Percentiles rank a stretch among this genome's conserved stretches.
These are phyloP conservation scores for Vitis cinerea DNA, from an alignment of 164 flowering plant species.

Conservation along the genomic window DNA sequence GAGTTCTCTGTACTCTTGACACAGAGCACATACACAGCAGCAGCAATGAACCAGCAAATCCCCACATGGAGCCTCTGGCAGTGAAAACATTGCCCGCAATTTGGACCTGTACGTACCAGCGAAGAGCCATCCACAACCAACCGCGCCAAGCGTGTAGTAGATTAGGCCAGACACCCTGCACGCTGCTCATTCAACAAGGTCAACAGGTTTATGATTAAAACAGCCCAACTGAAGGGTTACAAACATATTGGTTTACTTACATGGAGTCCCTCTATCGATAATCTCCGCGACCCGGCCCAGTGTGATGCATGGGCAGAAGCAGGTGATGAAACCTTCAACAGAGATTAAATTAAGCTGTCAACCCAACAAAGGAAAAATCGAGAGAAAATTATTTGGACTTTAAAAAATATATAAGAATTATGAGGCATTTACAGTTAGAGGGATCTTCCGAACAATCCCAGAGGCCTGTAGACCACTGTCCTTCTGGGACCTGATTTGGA, in stretches of 20 bases:
- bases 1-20: slow-evolving; percentile 17
- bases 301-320: slow-evolving; percentile 5
- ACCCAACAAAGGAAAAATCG: neutral
- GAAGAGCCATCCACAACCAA: neutral
- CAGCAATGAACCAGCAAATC: slow-evolving; percentile 19
- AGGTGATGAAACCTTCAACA: slow-evolving; percentile 5
- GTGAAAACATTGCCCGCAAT: slow-evolving; percentile 9
- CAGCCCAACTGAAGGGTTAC: too few relatives aligned
- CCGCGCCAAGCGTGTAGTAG: neutral
- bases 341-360: neutral
- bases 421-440: slow-evolving; percentile 4
- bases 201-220: too few relatives aligned
- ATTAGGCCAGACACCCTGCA: neutral
- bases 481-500: neutral
- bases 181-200: neutral
- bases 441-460: slow-evolving; percentile 13
- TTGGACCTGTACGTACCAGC: slow-evolving; percentile 1
- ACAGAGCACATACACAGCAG: slow-evolving; percentile 14
- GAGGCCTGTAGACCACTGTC: slow-evolving; percentile 21
- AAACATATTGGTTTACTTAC: neutral
- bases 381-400: neutral
- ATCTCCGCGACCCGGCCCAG: neutral
- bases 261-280: neutral
- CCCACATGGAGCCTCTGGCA: slow-evolving; percentile 15
- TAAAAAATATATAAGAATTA: neutral